phyloP scores from a whole-genome alignment of 225 moss, liverwort and hornwort genomes.

The Rhytidiadelphus loreus region DNA sequence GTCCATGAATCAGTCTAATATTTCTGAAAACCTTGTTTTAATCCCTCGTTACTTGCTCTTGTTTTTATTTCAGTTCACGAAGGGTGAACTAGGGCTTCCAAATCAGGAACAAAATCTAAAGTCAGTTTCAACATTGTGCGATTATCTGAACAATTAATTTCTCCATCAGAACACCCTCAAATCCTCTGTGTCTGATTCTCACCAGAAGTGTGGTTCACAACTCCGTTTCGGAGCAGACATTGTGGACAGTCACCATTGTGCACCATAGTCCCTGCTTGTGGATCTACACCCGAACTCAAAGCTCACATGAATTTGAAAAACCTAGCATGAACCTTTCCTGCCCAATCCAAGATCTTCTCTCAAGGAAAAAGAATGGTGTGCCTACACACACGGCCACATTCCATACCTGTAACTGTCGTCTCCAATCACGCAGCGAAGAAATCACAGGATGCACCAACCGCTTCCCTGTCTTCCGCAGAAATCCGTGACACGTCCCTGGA shows the following conservation, averaged over 20 bases:
- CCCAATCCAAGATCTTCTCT: neutral
- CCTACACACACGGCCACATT: neutral
- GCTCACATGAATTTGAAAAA: neutral
- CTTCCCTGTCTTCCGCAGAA: slow-evolving; percentile 2
- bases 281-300: neutral
- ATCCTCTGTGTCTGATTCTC: neutral
- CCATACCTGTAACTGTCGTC: slow-evolving; percentile 7
- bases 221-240: neutral
- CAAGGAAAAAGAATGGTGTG: neutral
- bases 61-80: neutral
- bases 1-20: neutral
- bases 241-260: neutral
- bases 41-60: neutral
- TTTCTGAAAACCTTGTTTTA: neutral
- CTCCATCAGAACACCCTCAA: neutral
- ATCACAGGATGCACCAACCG: neutral
- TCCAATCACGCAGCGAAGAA: neutral
- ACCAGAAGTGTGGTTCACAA: neutral
- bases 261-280: neutral
- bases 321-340: neutral
- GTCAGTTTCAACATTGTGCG: neutral
- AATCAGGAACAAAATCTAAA: neutral
- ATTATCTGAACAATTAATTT: neutral
- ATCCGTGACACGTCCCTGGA: neutral
- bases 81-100: neutral